Conservation (phyloP, 2,329 filamentous ascomycete species). For the Sclerotinia borealis region DNA sequence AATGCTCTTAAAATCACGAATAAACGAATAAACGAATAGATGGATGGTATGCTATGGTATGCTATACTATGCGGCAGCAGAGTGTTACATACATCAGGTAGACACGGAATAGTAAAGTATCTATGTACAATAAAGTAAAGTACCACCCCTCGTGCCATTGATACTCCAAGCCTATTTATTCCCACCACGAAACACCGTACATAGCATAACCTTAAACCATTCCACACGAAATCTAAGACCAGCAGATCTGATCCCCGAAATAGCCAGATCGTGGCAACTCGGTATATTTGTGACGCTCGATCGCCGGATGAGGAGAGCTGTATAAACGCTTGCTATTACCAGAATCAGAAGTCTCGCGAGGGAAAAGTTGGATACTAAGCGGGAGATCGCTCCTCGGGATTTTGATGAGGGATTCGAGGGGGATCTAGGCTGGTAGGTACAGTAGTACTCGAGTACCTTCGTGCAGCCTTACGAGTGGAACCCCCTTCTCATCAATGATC, state of each 20-base stretch:
- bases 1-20: background rate
- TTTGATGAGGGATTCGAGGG: background rate
- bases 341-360: constrained; percentile 4
- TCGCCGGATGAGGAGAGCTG: constrained; percentile 12
- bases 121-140: background rate
- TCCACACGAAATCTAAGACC: background rate
- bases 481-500: background rate
- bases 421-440: constrained; percentile 11
- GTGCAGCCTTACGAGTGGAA: constrained; percentile 16
- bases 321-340: constrained; percentile 6
- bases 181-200: background rate
- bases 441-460: constrained; percentile 2
- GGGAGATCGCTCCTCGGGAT: constrained; percentile 10
- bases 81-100: background rate
- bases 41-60: no score
- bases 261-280: background rate
- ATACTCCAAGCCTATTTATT: background rate
- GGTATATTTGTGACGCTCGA: background rate
- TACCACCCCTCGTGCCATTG: background rate
- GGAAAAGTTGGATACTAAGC: background rate
- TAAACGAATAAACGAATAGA: no score
- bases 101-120: background rate
- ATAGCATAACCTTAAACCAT: background rate
- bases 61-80: background rate
- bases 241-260: background rate